Evolutionary conservation across 2,329 filamentous ascomycete species (phyloP), one percentile per base, ranked within the genome.

Genomic region (Phialophora macrospora): DNA sequence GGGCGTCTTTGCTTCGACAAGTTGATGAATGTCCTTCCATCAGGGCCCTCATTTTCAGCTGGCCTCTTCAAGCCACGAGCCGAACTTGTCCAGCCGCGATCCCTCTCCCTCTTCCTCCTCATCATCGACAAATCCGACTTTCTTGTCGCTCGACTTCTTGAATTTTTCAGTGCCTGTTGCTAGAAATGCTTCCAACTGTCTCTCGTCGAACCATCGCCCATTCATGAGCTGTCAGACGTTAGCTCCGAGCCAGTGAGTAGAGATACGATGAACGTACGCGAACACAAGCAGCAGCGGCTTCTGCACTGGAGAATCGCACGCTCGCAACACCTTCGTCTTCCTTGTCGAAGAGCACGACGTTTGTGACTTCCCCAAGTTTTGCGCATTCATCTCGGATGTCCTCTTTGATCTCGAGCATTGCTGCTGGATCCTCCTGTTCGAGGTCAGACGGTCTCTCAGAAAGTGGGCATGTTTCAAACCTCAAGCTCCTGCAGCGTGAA

Each of bases 331-430:
- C 95, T 0, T 92, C 90, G 3, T 86, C 80, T 77, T 99, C 96
- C 69, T 89, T 83, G 76, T 99, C 95, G 76, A 90, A 99, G 17
- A 99, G 81, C 2, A 95, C 88, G 48, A 98, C 91, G 74, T 96
- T 97, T 34, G 93, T 96, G 41, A 98, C 92, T 26, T 89, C 84
- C 2, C 95, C 95, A 14, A 95, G 82, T 79, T 96, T 96, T 64
- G 87, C 84, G 76, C 92, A 96, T 78, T 97, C 93, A 58, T 97
- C 92, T 54, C 91, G 87, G 63, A 98, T 91, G 75, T 99, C 95
- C 76, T 97, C 90, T 75, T 96, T 96, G 80, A 98, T 96, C 69
- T 98, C 94, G 44, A 96, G 82, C 66, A 96, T 85, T 1, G 90
- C 91, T 0, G 88, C 88, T 1, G 91, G 88, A 73, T 98, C 93